Conservation (phyloP, 768 basidiomycete genomes). For the Xerocomus spinulosus region DNA sequence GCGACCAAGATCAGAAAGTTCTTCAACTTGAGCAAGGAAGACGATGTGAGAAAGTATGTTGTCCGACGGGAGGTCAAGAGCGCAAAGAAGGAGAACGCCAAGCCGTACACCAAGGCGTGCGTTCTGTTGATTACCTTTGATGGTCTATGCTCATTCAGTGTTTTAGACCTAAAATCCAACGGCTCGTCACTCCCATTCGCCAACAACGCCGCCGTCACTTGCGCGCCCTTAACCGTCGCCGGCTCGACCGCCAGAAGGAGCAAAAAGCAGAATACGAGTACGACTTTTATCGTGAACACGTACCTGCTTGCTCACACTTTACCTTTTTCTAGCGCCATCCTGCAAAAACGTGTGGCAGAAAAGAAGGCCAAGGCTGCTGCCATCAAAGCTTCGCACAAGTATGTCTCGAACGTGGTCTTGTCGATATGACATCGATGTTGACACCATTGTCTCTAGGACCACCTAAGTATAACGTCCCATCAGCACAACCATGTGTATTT, state of each 20-base stretch:
- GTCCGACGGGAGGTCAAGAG: conserved; percentile 87
- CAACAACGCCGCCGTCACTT: conserved; percentile 96
- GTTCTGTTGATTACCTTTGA: conserved; percentile 27
- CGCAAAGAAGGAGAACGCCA: conserved; percentile 82
- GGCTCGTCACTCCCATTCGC: conserved; percentile 90
- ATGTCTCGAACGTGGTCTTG: conserved; percentile 11
- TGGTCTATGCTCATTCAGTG: background rate
- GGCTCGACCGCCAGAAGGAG: conserved; percentile 89
- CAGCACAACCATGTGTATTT: conserved; percentile 15
- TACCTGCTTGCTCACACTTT: background rate
- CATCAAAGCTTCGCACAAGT: conserved; percentile 81
- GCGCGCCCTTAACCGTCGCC: conserved; percentile 80
- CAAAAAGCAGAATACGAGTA: conserved; percentile 93
- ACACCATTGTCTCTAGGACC: conserved; percentile 9
- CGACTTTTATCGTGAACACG: conserved; percentile 19
- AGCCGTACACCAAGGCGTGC: conserved; percentile 96
- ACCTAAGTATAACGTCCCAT: conserved; percentile 10
- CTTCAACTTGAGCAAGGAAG: conserved; percentile 97
- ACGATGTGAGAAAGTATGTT: conserved; percentile 98
- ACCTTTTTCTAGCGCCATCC: conserved; percentile 44
- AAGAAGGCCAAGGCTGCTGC: conserved; percentile 90
- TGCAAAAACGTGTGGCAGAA: conserved; percentile 88
- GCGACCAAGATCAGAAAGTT: conserved; percentile 96
- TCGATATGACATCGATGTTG: background rate
- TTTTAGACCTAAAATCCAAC: conserved; percentile 88